Base-by-base conservation (phyloP, 352 stramenopile species). In the Phytophthora europaea region DNA sequence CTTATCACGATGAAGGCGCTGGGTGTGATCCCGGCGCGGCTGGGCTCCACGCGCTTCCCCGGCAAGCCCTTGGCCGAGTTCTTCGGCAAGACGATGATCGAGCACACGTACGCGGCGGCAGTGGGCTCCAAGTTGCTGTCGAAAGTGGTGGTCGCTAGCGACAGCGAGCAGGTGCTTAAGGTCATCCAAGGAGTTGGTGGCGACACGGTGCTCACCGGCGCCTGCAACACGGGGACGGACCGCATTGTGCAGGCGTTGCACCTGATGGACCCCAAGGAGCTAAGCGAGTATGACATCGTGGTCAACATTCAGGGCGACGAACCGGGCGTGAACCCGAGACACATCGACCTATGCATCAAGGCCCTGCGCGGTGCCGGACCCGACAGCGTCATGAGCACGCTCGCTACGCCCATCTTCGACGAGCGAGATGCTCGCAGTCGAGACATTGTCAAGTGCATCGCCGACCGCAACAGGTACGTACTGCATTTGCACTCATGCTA, bases 281-380 rank as follows among this genome's bases (percentile, higher is more conserved):
- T 94, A 16, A 75, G 58, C 33, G 53, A 79, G 52, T 92, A 92
- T 65, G 89, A 97, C 40, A 70, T 95, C 51, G 76, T 97, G 12
- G 87, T 95, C 26, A 97, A 97, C 57, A 87, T 97, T 53, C 89
- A 96, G 62, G 89, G 90, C 40, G 90, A 97, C 57, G 90, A 97
- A 66, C 89, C 89, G 3, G 86, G 85, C 22, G 85, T 97, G 55
- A 86, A 97, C 56, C 86, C 90, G 33, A 78, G 56, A 59, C 89
- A 95, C 56, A 94, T 97, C 40, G 87, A 97, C 36, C 40, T 71
- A 8, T 94, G 87, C 52, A 75, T 97, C 38, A 69, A 82, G 6
- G 85, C 85, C 23, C 63, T 97, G 48, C 82, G 84, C 20, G 53
- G 56, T 2, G 81, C 91, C 36, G 65, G 79, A 22, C 59, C 64